These are phyloP conservation scores for Ascochyta lentis DNA, from an alignment of 2,329 filamentous ascomycete genomes.

Conservation along the genomic window DNA sequence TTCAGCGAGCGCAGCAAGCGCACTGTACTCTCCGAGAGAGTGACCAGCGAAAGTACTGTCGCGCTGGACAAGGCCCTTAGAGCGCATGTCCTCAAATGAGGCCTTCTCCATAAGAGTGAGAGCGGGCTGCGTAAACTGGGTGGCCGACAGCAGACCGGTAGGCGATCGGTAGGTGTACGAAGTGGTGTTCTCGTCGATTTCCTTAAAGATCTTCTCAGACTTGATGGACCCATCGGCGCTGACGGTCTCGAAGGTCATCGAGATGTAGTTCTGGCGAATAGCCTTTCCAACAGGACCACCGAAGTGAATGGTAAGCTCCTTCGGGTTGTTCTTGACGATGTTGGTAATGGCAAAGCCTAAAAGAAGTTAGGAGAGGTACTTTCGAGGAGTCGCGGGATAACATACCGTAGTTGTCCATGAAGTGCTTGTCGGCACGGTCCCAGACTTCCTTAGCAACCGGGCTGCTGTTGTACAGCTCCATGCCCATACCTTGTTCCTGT, in stretches of 20 bases:
- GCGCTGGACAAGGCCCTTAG: constrained; percentile 92
- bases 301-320: constrained; percentile 98
- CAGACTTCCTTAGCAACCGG: constrained; percentile 95
- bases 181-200: constrained; percentile 87
- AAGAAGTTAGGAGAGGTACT: constrained; percentile 23
- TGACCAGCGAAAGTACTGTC: constrained; percentile 98
- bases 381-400: constrained; percentile 5
- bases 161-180: constrained; percentile 98
- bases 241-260: constrained; percentile 99
- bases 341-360: constrained; percentile 95
- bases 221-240: constrained; percentile 90
- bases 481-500: constrained; percentile 99
- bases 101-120: constrained; percentile 99
- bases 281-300: constrained; percentile 96
- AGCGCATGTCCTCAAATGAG: constrained; percentile 98
- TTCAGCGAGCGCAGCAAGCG: constrained; percentile 91
- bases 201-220: constrained; percentile 99
- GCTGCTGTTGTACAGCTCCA: constrained; percentile 96
- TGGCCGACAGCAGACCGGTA: constrained; percentile 91
- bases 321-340: constrained; percentile 99
- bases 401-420: constrained; percentile 95
- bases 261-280: constrained; percentile 98
- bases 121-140: constrained; percentile 97
- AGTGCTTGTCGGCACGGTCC: constrained; percentile 90
- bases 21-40: constrained; percentile 97